Conservation (phyloP, 2,329 filamentous ascomycete species). For the Arthroderma uncinatum region DNA sequence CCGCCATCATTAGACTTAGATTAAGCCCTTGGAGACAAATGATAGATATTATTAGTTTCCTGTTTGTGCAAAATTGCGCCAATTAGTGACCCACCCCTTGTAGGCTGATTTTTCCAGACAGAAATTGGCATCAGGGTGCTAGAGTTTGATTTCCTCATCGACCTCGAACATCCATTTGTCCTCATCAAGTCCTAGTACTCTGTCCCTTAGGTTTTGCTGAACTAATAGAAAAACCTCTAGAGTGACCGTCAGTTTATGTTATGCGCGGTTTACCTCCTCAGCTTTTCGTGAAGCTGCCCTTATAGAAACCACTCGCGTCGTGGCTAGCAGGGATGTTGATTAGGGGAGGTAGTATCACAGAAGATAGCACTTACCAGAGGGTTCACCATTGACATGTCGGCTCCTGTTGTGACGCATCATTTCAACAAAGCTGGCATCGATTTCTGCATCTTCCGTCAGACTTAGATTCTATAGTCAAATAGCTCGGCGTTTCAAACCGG, state of each 20-base stretch:
- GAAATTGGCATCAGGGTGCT: constrained; percentile 5
- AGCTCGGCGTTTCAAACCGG: no score
- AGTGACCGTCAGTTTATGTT: constrained; percentile 14
- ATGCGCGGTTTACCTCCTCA: background rate
- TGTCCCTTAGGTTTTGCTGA: constrained; percentile 57
- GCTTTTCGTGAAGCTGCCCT: no score
- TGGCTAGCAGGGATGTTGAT: no score
- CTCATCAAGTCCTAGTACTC: constrained; percentile 62
- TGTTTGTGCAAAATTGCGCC: background rate
- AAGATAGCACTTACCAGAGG: constrained; percentile 45
- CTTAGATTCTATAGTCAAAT: background rate
- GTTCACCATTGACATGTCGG: constrained; percentile 48
- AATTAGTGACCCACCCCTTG: constrained; percentile 3
- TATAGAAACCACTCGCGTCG: no score
- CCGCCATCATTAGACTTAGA: constrained; percentile 38
- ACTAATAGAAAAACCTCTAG: constrained; percentile 61
- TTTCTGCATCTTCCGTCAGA: constrained; percentile 23
- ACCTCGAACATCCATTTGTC: constrained; percentile 88
- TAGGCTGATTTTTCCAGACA: background rate
- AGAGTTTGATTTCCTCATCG: constrained; percentile 41
- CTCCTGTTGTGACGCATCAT: constrained; percentile 27
- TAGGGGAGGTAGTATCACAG: background rate
- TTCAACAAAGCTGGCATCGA: constrained; percentile 37
- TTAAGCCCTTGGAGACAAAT: constrained; percentile 19
- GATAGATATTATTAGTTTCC: background rate